These are phyloP conservation scores for Trametopsis cervina DNA, from an alignment of 768 basidiomycete genomes.

Conservation along the genomic window DNA sequence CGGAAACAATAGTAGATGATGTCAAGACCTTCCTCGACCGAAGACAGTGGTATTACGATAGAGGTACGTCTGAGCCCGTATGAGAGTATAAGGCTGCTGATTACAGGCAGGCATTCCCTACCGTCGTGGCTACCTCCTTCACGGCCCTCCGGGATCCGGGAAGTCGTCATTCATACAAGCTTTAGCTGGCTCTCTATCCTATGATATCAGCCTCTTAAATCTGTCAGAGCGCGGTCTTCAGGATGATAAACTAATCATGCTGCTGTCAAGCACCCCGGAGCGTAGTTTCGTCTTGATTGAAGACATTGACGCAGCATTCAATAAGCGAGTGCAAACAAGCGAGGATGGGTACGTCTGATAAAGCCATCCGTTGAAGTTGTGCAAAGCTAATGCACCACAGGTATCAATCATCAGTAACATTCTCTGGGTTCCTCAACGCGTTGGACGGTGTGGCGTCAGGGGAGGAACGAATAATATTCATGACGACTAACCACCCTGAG, in stretches of 20 bases:
- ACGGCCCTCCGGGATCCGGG: slow-evolving; percentile 96
- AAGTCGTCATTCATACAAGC: slow-evolving; percentile 99
- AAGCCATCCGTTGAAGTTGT: not conserved
- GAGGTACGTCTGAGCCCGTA: slow-evolving; percentile 49
- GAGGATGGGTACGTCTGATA: slow-evolving; percentile 78
- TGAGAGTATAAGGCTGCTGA: not conserved
- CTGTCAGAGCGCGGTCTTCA: slow-evolving; percentile 93
- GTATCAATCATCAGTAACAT: slow-evolving; percentile 92
- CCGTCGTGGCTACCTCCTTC: slow-evolving; percentile 87
- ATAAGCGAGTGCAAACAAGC: slow-evolving; percentile 80
- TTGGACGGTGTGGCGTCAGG: slow-evolving; percentile 97
- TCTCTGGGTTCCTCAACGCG: slow-evolving; percentile 95
- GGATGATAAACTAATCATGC: slow-evolving; percentile 93
- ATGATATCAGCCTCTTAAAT: slow-evolving; percentile 95
- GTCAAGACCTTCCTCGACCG: slow-evolving; percentile 75
- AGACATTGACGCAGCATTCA: slow-evolving; percentile 96
- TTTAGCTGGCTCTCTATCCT: slow-evolving; percentile 83
- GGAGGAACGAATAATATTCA: slow-evolving; percentile 96
- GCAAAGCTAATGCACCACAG: slow-evolving; percentile 31
- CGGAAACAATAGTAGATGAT: slow-evolving; percentile 79
- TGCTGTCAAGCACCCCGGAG: slow-evolving; percentile 89
- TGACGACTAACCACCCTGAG: slow-evolving; percentile 97
- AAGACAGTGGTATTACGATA: slow-evolving; percentile 91
- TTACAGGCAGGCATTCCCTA: slow-evolving; percentile 80
- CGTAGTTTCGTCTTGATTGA: slow-evolving; percentile 93